A percentile compares a stretch with the other conserved stretches of the same genome.
These are phyloP conservation scores for Ophiosphaerella narmari DNA, from an alignment of 2,329 filamentous ascomycete genomes.

Conservation along the genomic window DNA sequence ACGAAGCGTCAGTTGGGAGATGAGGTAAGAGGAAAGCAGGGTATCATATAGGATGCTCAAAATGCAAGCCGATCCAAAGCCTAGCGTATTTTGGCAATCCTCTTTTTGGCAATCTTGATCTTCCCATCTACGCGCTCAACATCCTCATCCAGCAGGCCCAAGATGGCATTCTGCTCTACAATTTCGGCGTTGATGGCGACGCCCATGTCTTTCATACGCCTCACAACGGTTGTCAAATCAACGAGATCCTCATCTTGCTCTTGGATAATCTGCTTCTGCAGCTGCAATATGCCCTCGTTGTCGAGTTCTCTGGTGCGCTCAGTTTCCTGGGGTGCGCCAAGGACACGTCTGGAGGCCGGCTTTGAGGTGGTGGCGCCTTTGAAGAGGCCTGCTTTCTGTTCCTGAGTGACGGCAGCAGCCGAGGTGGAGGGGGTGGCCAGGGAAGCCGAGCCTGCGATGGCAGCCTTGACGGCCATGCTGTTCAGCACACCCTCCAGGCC, in stretches of 20 bases:
- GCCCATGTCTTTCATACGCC: slow-evolving; percentile 77
- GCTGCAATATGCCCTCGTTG: slow-evolving; percentile 72
- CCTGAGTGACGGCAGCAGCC: slow-evolving; percentile 39
- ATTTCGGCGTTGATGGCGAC: slow-evolving; percentile 76
- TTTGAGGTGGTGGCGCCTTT: slow-evolving; percentile 23
- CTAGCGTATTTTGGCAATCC: slow-evolving; percentile 65
- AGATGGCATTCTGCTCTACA: slow-evolving; percentile 72
- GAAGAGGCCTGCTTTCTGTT: slow-evolving; percentile 45
- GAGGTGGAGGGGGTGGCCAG: slow-evolving; percentile 33
- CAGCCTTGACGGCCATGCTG: slow-evolving; percentile 60
- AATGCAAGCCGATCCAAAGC: not conserved
- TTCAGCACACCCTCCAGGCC: slow-evolving; percentile 74
- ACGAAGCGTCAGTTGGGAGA: too few species aligned
- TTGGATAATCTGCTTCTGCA: slow-evolving; percentile 74
- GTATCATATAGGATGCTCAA: not conserved
- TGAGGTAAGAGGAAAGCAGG: not conserved
- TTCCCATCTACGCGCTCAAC: slow-evolving; percentile 69
- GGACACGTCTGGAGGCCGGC: slow-evolving; percentile 62
- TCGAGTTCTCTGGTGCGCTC: slow-evolving; percentile 76
- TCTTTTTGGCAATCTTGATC: slow-evolving; percentile 73
- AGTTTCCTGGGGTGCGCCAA: slow-evolving; percentile 77
- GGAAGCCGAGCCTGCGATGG: slow-evolving; percentile 44
- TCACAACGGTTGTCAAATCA: slow-evolving; percentile 69
- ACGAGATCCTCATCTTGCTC: slow-evolving; percentile 77
- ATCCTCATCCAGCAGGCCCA: slow-evolving; percentile 69